Evolutionary conservation across 805 yeast species (phyloP).

Genomic region (Millerago galiae): DNA sequence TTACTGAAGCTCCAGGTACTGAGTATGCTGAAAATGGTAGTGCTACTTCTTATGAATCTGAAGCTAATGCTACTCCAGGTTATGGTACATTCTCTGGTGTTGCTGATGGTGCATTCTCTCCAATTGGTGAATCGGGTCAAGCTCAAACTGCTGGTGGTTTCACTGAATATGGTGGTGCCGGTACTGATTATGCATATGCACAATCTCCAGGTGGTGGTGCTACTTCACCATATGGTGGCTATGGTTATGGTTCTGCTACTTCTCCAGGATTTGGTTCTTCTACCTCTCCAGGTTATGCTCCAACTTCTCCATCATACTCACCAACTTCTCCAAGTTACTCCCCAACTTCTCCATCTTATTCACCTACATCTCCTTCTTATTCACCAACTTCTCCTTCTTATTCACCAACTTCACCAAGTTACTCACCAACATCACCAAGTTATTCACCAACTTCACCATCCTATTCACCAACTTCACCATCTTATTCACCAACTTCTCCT

Average conservation of each 20-base stretch:
- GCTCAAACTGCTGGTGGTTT: conserved; percentile 75
- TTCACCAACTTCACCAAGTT: conserved; percentile 40
- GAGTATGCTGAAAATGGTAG: conserved; percentile 53
- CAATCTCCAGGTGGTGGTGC: conserved; percentile 47
- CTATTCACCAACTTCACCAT: conserved; percentile 37
- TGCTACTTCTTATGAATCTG: conserved; percentile 70
- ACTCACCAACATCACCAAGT: conserved; percentile 62
- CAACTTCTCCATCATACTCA: conserved; percentile 59
- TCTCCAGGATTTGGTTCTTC: conserved; percentile 54
- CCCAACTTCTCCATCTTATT: conserved; percentile 69
- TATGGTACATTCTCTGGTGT: conserved; percentile 54
- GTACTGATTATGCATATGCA: conserved; percentile 50
- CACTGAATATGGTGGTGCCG: conserved; percentile 53
- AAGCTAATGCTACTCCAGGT: conserved; percentile 79
- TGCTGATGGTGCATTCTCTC: conserved; percentile 86
- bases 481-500: conserved; percentile 74
- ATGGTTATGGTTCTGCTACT: conserved; percentile 43
- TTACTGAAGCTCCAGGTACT: conserved; percentile 27
- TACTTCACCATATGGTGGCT: conserved; percentile 41
- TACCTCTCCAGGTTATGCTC: conserved; percentile 67
- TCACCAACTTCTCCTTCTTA: conserved; percentile 65
- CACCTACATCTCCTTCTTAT: conserved; percentile 49
- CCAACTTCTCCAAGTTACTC: conserved; percentile 62
- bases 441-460: conserved; percentile 57
- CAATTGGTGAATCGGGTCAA: conserved; percentile 81